phyloP scores from a whole-genome alignment of 2,329 filamentous ascomycete species.

The Fusarium euwallaceae region DNA sequence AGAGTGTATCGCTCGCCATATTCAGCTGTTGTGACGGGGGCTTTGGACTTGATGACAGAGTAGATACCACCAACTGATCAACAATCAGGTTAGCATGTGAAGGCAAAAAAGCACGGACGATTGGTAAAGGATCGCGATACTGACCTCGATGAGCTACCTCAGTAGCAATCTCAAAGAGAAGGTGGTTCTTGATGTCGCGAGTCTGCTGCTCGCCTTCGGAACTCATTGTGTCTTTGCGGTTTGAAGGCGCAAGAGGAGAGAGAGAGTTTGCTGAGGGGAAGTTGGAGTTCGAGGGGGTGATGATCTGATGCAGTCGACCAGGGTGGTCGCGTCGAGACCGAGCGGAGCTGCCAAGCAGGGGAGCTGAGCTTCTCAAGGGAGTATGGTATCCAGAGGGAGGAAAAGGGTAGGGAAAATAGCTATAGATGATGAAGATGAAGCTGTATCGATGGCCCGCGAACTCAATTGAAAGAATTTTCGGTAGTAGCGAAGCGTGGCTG shows the following conservation, averaged over 20 bases:
- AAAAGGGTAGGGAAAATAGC: conserved; percentile 17
- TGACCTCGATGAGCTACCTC: conserved; percentile 96
- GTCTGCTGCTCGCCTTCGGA: conserved; percentile 60
- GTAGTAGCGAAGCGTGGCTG: conserved; percentile 40
- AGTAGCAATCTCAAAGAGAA: conserved; percentile 96
- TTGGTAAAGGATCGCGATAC: conserved; percentile 44
- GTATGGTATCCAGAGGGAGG: conserved; percentile 9
- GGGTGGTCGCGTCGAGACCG: conserved; percentile 16
- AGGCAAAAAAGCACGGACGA: conserved; percentile 14
- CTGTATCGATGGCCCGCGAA: conserved; percentile 39
- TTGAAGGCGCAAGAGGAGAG: conserved; percentile 17
- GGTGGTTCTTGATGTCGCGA: conserved; percentile 91
- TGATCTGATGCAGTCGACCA: conserved; percentile 39
- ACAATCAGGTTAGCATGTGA: conserved; percentile 29
- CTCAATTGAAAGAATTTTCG: conserved; percentile 45
- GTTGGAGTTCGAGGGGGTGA: conserved; percentile 28
- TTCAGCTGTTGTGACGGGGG: conserved; percentile 95
- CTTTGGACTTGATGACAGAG: conserved; percentile 98
- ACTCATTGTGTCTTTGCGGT: conserved; percentile 56
- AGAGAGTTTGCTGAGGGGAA: conserved; percentile 19
- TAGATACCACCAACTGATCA: conserved; percentile 93
- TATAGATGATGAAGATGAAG: conserved; percentile 38
- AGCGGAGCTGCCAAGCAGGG: conserved; percentile 14
- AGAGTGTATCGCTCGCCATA: conserved; percentile 98
- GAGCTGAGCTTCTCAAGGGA: conserved; percentile 22